Evolutionary conservation across 2,329 filamentous ascomycete genomes (phyloP).

Genomic region (Penicillium janthinellum): DNA sequence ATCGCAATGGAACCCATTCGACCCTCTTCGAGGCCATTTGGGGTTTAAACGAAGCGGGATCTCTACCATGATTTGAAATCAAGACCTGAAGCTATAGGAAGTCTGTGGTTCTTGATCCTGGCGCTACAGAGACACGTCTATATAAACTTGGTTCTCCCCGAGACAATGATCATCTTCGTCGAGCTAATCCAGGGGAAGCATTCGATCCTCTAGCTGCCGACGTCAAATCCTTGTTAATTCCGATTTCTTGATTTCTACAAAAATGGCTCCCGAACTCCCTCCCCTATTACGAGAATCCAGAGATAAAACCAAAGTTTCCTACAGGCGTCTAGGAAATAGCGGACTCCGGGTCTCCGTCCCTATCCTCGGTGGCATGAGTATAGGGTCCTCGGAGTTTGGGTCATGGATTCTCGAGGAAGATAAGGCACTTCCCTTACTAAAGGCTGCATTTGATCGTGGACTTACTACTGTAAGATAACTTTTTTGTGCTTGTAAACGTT

Average conservation of each 20-base stretch:
- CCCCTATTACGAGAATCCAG: not conserved
- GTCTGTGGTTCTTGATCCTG: not conserved
- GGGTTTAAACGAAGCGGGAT: not conserved
- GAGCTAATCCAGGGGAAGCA: not conserved
- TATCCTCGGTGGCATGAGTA: slow-evolving; percentile 25
- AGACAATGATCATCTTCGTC: no score
- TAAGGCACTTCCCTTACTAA: slow-evolving; percentile 21
- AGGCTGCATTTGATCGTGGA: slow-evolving; percentile 20
- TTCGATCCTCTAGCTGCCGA: not conserved
- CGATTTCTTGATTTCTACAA: not conserved
- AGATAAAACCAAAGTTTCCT: not conserved
- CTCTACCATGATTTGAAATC: not conserved
- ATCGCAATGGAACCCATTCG: not conserved
- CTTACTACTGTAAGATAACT: slow-evolving; percentile 19
- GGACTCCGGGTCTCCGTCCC: slow-evolving; percentile 29
- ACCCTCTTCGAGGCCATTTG: not conserved
- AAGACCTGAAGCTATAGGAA: not conserved
- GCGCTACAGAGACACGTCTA: not conserved
- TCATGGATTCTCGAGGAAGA: slow-evolving; percentile 21
- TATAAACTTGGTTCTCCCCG: not conserved
- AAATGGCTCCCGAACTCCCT: not conserved
- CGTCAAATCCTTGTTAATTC: not conserved
- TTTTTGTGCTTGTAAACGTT: not conserved
- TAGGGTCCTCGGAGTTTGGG: slow-evolving; percentile 14
- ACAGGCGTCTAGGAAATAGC: slow-evolving; percentile 20